Evolutionary conservation across 2,329 filamentous ascomycete species (phyloP), one percentile per base, ranked within the genome.

Genomic region (Raffaelea arxii): DNA sequence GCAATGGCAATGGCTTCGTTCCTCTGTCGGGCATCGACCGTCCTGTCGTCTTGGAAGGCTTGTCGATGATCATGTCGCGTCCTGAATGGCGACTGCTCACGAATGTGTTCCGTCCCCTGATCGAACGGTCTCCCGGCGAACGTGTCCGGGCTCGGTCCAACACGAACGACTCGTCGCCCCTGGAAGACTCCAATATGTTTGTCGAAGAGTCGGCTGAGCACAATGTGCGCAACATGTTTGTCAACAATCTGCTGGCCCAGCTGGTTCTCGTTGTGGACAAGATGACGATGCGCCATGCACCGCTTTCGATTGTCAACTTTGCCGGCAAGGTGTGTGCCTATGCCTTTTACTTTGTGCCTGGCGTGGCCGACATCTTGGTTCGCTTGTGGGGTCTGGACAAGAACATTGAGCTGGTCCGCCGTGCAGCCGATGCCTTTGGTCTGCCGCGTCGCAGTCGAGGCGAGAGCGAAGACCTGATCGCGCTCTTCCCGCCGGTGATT

Each of bases 251-350:
- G 25, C 74, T 88, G 37, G 80, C 83, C 35, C 90, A 95, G 58
- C 85, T 95, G 79, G 74, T 78, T 2, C 84, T 92, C 53, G 84
- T 89, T n/a, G 82, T 94, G 6, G 86, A 92, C 46, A 91, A 88
- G 59, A 84, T 95, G 80, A 89, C 86, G 16, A 70, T 86, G 56
- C 78, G 86, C 42, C 84, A 88, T 49, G 70, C 70, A 4, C 75
- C 77, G 1, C 57, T 70, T 19, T 84, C 79, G 55, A 63, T 89
- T 49, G 86, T 95, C 48, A 84, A 84, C 25, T 95, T 95, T 60
- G 88, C 86, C 46, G 90, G 87, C 49, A 94, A 92, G 64, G 86
- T 88, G 4, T 91, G 86, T 58, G 89, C 90, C 2, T 95, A 94
- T 62, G 89, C 87, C 25, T 95, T 94, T 64, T 92, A 91, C 66